phyloP scores from a whole-genome alignment of 2,329 filamentous ascomycete species.

The Pyrenophora teres region DNA sequence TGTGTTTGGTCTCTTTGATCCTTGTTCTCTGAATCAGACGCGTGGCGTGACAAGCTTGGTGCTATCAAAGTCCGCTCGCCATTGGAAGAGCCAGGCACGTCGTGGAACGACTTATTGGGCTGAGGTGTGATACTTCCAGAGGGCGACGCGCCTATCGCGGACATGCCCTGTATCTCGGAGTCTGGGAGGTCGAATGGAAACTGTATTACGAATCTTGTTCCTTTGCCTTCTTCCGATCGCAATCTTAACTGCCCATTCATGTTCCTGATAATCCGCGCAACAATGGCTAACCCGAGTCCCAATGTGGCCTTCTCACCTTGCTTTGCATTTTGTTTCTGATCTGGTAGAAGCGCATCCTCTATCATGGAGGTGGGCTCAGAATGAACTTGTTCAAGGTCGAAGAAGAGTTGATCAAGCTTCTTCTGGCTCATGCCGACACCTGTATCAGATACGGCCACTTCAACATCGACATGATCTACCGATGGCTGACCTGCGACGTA shows the following conservation, averaged over 20 bases:
- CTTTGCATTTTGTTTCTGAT: conserved; percentile 38
- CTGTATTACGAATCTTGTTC: conserved; percentile 80
- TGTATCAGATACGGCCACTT: conserved; percentile 77
- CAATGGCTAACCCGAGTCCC: conserved; percentile 83
- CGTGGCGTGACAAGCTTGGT: conserved; percentile 31
- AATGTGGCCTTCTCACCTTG: conserved; percentile 58
- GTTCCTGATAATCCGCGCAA: conserved; percentile 84
- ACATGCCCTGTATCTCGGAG: conserved; percentile 19
- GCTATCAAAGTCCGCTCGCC: conserved; percentile 67
- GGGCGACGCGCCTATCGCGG: conserved; percentile 11
- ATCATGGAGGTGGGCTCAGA: conserved; percentile 34
- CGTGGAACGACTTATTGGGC: conserved; percentile 7
- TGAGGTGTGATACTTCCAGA: conserved; percentile 31
- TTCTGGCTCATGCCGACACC: conserved; percentile 66
- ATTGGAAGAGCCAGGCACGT: conserved; percentile 24
- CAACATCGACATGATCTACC: conserved; percentile 65
- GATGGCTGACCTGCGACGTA: conserved; percentile 56
- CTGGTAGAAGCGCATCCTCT: conserved; percentile 39
- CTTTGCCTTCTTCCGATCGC: conserved; percentile 81
- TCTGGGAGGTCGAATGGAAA: conserved; percentile 72
- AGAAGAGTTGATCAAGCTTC: conserved; percentile 64
- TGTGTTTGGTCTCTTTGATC: conserved; percentile 1
- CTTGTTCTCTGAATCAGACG: conserved; percentile 16
- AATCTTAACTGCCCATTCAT: conserved; percentile 87
- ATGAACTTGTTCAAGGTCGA: conserved; percentile 68